phyloP scores from a whole-genome alignment of 2,329 filamentous ascomycete species.

The Pyrenophora graminea region DNA sequence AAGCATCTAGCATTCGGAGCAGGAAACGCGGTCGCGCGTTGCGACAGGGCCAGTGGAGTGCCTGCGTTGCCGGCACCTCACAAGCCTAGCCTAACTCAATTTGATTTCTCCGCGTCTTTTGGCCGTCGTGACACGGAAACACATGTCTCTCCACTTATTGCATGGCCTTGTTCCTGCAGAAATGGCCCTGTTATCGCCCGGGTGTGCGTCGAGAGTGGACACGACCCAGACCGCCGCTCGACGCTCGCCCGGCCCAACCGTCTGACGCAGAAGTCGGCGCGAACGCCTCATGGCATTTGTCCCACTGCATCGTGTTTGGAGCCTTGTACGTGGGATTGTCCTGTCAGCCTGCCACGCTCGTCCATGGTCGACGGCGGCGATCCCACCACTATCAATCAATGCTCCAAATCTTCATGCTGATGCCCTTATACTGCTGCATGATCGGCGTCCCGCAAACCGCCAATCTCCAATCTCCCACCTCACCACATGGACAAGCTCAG shows the following conservation, averaged over 20 bases:
- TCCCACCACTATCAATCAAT: neutral
- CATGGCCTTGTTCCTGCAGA: constrained; percentile 35
- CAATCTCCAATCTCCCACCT: neutral
- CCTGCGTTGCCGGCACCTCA: constrained; percentile 42
- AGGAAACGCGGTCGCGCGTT: constrained; percentile 30
- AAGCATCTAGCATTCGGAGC: constrained; percentile 2
- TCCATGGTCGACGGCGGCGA: neutral
- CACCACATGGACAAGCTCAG: no score
- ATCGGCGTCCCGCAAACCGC: neutral
- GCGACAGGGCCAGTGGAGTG: constrained; percentile 41
- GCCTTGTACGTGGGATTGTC: no score
- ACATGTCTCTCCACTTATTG: constrained; percentile 47
- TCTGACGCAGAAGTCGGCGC: constrained; percentile 11
- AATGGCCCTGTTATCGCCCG: constrained; percentile 4
- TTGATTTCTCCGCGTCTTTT: constrained; percentile 38
- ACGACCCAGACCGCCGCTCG: constrained; percentile 22
- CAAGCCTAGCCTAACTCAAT: constrained; percentile 44
- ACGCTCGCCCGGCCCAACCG: constrained; percentile 23
- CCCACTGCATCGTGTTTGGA: no score
- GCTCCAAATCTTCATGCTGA: neutral
- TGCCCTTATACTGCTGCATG: neutral
- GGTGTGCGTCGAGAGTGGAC: constrained; percentile 18
- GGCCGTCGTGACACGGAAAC: constrained; percentile 43
- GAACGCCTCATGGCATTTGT: constrained; percentile 1
- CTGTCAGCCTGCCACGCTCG: no score